A percentile compares a stretch with the other conserved stretches of the same genome.
phyloP scores from a whole-genome alignment of 495 filamentous ascomycete species.

The Lentithecium fluviatile region DNA sequence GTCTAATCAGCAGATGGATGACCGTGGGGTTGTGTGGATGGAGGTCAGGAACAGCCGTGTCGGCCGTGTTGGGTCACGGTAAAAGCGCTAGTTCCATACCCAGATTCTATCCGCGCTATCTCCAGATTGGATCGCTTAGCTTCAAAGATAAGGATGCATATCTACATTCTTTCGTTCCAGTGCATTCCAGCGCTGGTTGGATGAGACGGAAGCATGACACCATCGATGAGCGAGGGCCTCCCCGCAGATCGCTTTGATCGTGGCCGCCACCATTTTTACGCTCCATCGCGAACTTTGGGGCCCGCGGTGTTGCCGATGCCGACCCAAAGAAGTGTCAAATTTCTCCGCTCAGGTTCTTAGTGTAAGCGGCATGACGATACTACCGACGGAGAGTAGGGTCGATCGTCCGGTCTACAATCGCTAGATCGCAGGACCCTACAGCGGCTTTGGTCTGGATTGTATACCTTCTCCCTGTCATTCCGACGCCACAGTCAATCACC shows the following conservation, averaged over 20 bases:
- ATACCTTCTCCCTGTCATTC: not conserved
- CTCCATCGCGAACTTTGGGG: not conserved
- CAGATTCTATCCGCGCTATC: not conserved
- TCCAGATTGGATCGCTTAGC: conserved; percentile 1
- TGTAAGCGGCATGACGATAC: not conserved
- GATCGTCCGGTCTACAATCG: too few relatives aligned
- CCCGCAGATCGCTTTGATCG: not conserved
- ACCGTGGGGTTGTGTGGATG: not conserved
- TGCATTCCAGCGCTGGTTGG: not conserved
- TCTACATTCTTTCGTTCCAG: not conserved
- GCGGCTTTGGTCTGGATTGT: not conserved
- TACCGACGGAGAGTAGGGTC: too few relatives aligned
- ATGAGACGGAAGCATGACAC: not conserved
- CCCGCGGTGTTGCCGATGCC: not conserved
- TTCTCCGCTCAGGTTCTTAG: not conserved
- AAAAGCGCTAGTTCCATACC: too few relatives aligned
- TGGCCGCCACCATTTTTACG: not conserved
- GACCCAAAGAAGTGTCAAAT: not conserved
- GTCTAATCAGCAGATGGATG: not conserved
- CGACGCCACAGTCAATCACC: not conserved
- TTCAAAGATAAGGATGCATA: conserved; percentile 1
- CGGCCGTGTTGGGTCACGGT: too few relatives aligned
- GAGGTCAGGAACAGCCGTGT: not conserved
- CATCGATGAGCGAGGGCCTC: not conserved
- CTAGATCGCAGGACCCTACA: too few relatives aligned